Evolutionary conservation across 2,329 filamentous ascomycete species (phyloP).

Genomic region (Xylariaceae sp.): DNA sequence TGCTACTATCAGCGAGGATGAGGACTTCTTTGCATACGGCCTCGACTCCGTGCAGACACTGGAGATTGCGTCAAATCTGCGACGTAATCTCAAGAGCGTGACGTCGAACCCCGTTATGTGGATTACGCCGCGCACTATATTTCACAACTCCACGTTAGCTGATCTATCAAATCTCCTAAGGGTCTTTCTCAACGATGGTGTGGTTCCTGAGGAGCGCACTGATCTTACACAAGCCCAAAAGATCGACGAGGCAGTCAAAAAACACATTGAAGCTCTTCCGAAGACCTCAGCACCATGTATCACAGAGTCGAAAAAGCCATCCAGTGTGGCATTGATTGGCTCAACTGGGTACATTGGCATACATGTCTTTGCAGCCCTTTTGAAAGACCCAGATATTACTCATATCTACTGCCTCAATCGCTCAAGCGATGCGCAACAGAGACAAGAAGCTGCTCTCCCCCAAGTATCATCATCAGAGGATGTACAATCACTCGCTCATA

Average conservation of each 20-base stretch:
- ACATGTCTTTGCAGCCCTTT: slow-evolving; percentile 1
- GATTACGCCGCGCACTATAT: slow-evolving; percentile 27
- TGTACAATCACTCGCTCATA: slow-evolving; percentile 1
- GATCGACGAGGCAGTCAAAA: slow-evolving; percentile 11
- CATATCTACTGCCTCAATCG: slow-evolving; percentile 30
- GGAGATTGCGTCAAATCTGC: not conserved
- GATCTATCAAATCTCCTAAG: slow-evolving; percentile 12
- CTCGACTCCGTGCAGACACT: slow-evolving; percentile 8
- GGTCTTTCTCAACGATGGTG: slow-evolving; percentile 23
- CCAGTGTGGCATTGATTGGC: slow-evolving; percentile 23
- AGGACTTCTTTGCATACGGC: slow-evolving; percentile 17
- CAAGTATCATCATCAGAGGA: not conserved
- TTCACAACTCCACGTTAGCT: slow-evolving; percentile 18
- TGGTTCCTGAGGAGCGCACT: slow-evolving; percentile 7
- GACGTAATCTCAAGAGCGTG: not conserved
- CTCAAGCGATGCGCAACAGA: slow-evolving; percentile 12
- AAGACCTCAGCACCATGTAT: not conserved
- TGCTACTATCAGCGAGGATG: slow-evolving; percentile 9
- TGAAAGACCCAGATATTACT: slow-evolving; percentile 17
- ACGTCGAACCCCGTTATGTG: slow-evolving; percentile 6
- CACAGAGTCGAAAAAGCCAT: not conserved
- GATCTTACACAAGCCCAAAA: slow-evolving; percentile 2
- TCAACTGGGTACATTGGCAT: slow-evolving; percentile 30
- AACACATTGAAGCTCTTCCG: slow-evolving; percentile 9
- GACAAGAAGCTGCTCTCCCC: not conserved